phyloP scores from a whole-genome alignment of 2,329 filamentous ascomycete genomes.

The Fusarium solani-melongenae region DNA sequence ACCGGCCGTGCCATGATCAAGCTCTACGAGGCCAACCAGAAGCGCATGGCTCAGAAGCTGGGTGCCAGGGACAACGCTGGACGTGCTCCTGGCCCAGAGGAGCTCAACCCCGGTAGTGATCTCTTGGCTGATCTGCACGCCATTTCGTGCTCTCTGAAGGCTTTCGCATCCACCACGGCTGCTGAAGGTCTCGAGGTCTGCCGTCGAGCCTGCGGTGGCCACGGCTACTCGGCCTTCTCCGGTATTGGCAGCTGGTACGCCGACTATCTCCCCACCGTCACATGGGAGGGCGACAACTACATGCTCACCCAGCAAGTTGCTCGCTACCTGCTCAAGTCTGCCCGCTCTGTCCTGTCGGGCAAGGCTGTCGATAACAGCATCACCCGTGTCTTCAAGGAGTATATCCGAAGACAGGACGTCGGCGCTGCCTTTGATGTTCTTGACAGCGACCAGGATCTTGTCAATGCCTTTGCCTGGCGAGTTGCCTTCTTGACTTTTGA shows the following conservation, averaged over 20 bases:
- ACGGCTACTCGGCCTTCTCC: conserved; percentile 79
- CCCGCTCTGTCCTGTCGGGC: conserved; percentile 74
- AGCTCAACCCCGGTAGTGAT: conserved; percentile 71
- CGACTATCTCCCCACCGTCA: conserved; percentile 77
- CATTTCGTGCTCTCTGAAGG: conserved; percentile 81
- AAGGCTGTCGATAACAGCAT: conserved; percentile 55
- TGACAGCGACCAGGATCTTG: conserved; percentile 75
- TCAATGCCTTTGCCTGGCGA: conserved; percentile 80
- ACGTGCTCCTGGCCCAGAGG: conserved; percentile 74
- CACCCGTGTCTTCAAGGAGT: conserved; percentile 70
- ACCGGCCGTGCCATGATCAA: conserved; percentile 81
- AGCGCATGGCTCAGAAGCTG: conserved; percentile 65
- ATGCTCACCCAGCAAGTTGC: conserved; percentile 86
- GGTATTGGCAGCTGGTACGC: conserved; percentile 82
- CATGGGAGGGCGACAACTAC: conserved; percentile 85
- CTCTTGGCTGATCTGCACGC: conserved; percentile 80
- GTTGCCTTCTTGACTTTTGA: conserved; percentile 80
- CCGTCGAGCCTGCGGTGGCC: conserved; percentile 80
- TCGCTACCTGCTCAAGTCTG: conserved; percentile 80
- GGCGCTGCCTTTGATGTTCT: conserved; percentile 81
- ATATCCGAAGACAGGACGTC: conserved; percentile 73
- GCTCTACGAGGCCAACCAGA: conserved; percentile 78
- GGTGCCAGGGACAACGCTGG: conserved; percentile 54
- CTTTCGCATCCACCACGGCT: conserved; percentile 76
- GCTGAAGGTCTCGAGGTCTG: conserved; percentile 81